Percentiles rank a stretch among this genome's conserved stretches.
Conservation (phyloP, 345 rosid species). For the Erucastrum elatum region DNA sequence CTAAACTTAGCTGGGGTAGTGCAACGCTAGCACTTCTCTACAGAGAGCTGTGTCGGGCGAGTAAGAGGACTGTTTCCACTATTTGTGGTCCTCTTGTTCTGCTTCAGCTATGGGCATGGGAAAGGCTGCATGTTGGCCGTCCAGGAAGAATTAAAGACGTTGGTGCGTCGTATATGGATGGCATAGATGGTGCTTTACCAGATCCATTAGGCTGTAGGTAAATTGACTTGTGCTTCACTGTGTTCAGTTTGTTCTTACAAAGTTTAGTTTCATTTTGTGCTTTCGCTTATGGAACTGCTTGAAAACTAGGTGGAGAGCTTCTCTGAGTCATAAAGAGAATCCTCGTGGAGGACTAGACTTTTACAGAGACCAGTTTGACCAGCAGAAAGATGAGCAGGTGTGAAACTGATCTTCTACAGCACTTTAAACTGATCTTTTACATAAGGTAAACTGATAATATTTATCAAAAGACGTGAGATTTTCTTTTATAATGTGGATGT, state of each 20-base stretch:
- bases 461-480: neutral
- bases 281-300: constrained; percentile 33
- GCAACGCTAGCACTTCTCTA: constrained; percentile 44
- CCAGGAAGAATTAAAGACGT: constrained; percentile 44
- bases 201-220: constrained; percentile 49
- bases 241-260: neutral
- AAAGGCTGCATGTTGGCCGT: constrained; percentile 43
- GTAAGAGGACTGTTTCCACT: constrained; percentile 44
- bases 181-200: constrained; percentile 42
- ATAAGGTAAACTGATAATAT: neutral
- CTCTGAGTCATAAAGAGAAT: constrained; percentile 46
- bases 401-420: neutral
- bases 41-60: constrained; percentile 44
- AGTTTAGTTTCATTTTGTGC: constrained; percentile 6
- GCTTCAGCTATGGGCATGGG: constrained; percentile 46
- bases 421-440: neutral
- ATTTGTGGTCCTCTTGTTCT: constrained; percentile 47
- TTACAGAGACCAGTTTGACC: constrained; percentile 46
- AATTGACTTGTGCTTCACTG: constrained; percentile 1
- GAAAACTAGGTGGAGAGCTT: constrained; percentile 47
- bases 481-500: constrained; percentile 19
- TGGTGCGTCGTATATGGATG: constrained; percentile 41
- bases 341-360: constrained; percentile 46
- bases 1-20: constrained; percentile 44
- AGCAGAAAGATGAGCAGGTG: constrained; percentile 48